Base-by-base conservation (phyloP, 2,329 filamentous ascomycete genomes). In the Penicillium crustosum region DNA sequence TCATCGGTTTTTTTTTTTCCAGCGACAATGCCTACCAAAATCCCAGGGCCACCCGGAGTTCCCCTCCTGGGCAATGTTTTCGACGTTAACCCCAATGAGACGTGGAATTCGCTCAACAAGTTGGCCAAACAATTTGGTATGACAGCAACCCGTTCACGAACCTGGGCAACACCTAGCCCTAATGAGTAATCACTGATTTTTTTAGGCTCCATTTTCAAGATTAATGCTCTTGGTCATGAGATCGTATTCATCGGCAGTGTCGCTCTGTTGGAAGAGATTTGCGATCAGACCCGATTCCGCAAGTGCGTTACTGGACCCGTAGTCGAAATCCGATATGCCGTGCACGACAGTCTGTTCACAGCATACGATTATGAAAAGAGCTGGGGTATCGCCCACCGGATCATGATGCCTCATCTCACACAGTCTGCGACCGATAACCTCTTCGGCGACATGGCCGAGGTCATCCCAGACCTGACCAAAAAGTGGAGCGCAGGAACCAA, bases 321-420 rank as follows among this genome's bases (percentile, higher is more conserved):
- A 2, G 65, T 75, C 9, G 71, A 88, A 68, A 79, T 91, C 47
- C 78, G 88, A 62, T 79, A 84, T 58, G 83, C 82, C 21, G 80
- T 87, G 2, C 79, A 84, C 59, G 86, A 89, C 77, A 87, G 87
- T 27, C 79, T 91, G 5, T 90, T 91, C 69, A 90, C 87, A 0
- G 86, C 77, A 6, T 67, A 74, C 59, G 63, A 75, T 51, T 64
- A 68, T 2, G 79, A 81, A 55, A 64, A 70, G 38, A 84, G 84
- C 65, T 91, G 88, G 88, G 85, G 82, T 29, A 81, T 87, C 61
- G 87, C 89, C 17, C 79, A 81, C 58, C 72, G 77, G 6, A 73
- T 75, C 19, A 68, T 80, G 58, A 70, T 77, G 51, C 78, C 79
- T 2, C 73, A 74, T 1, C 78, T 81, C 59, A 75, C 77, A 1